A percentile compares a stretch with the other conserved stretches of the same genome.
These are phyloP conservation scores for Leishmania major DNA, from an alignment of 208 protist species.

Conservation along the genomic window DNA sequence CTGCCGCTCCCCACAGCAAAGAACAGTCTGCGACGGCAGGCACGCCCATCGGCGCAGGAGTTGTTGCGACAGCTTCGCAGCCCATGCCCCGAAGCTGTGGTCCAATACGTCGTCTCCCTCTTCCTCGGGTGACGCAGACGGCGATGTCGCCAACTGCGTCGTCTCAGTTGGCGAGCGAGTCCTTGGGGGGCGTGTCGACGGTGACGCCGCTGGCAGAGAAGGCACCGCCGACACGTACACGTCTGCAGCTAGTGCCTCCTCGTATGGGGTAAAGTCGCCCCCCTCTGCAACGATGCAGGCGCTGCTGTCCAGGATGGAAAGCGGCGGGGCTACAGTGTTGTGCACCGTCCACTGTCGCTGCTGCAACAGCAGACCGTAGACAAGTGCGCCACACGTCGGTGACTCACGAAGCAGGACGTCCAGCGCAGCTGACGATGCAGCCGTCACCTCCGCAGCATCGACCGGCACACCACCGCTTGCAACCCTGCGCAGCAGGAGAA, in stretches of 20 bases:
- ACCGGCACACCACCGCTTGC: neutral
- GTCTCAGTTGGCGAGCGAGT: neutral
- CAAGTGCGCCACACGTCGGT: slow-evolving; percentile 8
- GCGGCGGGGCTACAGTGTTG: neutral
- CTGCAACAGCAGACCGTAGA: slow-evolving; percentile 17
- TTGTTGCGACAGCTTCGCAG: neutral
- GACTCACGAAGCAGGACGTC: slow-evolving; percentile 1
- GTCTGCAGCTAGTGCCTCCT: slow-evolving; percentile 3
- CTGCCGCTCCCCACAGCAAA: slow-evolving; percentile 6
- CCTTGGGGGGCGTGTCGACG: neutral
- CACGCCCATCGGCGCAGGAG: slow-evolving; percentile 5
- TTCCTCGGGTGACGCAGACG: neutral
- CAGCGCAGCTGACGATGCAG: neutral
- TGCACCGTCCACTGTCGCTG: neutral
- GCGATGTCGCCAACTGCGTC: neutral
- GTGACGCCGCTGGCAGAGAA: no score
- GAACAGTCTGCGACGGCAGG: neutral
- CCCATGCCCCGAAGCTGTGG: neutral
- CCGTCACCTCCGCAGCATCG: neutral
- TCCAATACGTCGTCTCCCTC: neutral
- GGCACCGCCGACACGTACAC: slow-evolving; percentile 11
- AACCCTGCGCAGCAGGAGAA: neutral
- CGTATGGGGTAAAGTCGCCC: neutral
- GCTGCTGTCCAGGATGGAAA: slow-evolving; percentile 1
- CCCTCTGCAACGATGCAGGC: neutral